Evolutionary conservation across 768 basidiomycete species (phyloP), one percentile per base, ranked within the genome.

Genomic region (Hypholoma sublateritium): DNA sequence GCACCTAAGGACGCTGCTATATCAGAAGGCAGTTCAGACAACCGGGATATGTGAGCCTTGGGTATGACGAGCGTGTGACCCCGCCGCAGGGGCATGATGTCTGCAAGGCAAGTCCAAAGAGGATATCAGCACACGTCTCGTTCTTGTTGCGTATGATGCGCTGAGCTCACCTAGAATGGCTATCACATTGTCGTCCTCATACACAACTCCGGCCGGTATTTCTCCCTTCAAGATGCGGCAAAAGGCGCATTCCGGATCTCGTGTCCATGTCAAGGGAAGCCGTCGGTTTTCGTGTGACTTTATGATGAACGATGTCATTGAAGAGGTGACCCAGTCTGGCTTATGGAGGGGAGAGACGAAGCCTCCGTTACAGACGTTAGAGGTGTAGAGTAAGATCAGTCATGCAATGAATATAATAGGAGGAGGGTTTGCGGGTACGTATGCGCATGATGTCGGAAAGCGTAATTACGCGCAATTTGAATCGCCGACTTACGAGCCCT

Each of bases 231-330:
- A 73, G 55, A 91, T 88, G 39, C 78, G 77, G 67, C 89, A 91
- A 70, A 89, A 89, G 5, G 80, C 65, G 63, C 88, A 91, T 22
- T 75, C 71, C 4, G 74, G 59, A 56, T 81, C 74, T 14, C 72
- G 68, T 19, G 66, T 70, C 87, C 85, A 87, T n/a, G 76, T 69
- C n/a, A 69, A 57, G 16, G 80, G 74, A 36, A 74, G 57, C 13
- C 71, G 65, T 8, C 86, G 80, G 55, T 72, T 67, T 37, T 80
- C 73, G 63, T 88, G 87, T 19, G 80, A 76, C 55, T 85, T 75
- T 67, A 90, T 88, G 17, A 90, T 83, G 73, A 87, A 88, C 34
- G 87, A 88, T 56, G 88, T 89, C 88, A 89, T 89, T 41, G 22
- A 28, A 32, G 28, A 32, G 28, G 28, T 7, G 28, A 3, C 28